Base-by-base conservation (phyloP, 257 asterid genomes). In the Misopates orontium region DNA sequence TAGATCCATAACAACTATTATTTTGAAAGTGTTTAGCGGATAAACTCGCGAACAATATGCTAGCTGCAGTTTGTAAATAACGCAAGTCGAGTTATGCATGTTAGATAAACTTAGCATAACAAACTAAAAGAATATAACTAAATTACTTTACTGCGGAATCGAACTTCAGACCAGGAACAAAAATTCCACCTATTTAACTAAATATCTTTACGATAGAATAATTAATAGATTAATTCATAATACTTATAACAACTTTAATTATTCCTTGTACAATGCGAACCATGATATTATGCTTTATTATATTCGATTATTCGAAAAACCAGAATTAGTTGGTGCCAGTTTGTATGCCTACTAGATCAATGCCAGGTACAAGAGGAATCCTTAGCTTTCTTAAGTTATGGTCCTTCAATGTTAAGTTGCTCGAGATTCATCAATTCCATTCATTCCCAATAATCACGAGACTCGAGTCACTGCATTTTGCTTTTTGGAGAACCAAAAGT, bases 311-410 rank as follows among this genome's bases (percentile, higher is more conserved):
- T 21, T 47, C 57, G 64, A 62, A 62, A 67, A 71, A 63, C 68
- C 16, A 75, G 61, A 69, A 66, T n/a, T 72, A 69, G 79, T 69
- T 74, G 87, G 67, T 64, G 82, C 74, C 82, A 76, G 71, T 70
- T 61, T 42, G 77, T 66, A 0, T 71, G 63, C 66, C 51, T 31
- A 18, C 39, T n/a, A n/a, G n/a, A n/a, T n/a, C n/a, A n/a, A n/a
- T n/a, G n/a, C 36, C 36, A 28, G 36, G 36, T 45, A 66, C 71
- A 69, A 62, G 59, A 56, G 66, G 76, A 77, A 79, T 77, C 79
- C 67, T 59, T 41, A 53, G 36, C 69, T 44, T 75, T 70, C 19
- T 48, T 60, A 60, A 63, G 60, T 19, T 39, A 62, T 76, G 80
- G 67, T 70, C 64, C 76, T 71, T 70, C 54, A 62, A 31, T 23